Conservation (phyloP, 148 eudicot species). For the Bassia scoparia region DNA sequence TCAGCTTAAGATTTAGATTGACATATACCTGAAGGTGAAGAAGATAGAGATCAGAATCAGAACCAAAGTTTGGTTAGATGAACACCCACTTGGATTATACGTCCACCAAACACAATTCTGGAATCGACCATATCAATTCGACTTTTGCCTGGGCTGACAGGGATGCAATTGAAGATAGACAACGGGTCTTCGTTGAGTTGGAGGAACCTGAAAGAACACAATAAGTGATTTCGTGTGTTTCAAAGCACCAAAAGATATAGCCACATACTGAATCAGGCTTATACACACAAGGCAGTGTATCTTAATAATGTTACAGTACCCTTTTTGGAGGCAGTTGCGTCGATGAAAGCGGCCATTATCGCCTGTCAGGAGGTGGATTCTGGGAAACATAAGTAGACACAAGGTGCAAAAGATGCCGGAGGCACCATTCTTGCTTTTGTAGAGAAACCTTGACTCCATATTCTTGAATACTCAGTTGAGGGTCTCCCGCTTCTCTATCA, state of each 20-base stretch:
- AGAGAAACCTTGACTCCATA: not conserved
- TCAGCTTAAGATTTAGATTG: too few relatives aligned
- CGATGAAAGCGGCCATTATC: constrained; percentile 32
- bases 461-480: not conserved
- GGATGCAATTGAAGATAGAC: constrained; percentile 65
- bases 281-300: too few relatives aligned
- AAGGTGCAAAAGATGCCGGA: constrained; percentile 53
- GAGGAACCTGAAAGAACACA: constrained; percentile 28
- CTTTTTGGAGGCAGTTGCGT: not conserved
- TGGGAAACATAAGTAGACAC: constrained; percentile 44
- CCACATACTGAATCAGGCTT: constrained; percentile 22
- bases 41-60: constrained; percentile 78
- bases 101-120: constrained; percentile 69
- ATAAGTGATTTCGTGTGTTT: too few relatives aligned
- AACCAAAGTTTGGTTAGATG: constrained; percentile 57
- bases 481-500: constrained; percentile 60
- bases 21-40: constrained; percentile 79
- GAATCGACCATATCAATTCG: constrained; percentile 70
- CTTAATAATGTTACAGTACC: too few relatives aligned
- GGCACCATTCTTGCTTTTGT: not conserved
- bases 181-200: constrained; percentile 22
- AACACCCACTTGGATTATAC: constrained; percentile 78
- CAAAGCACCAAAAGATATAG: too few relatives aligned
- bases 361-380: constrained; percentile 23
- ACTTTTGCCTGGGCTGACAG: constrained; percentile 87